Evolutionary conservation across 768 basidiomycete species (phyloP).

Genomic region (Mycena leptocephala): DNA sequence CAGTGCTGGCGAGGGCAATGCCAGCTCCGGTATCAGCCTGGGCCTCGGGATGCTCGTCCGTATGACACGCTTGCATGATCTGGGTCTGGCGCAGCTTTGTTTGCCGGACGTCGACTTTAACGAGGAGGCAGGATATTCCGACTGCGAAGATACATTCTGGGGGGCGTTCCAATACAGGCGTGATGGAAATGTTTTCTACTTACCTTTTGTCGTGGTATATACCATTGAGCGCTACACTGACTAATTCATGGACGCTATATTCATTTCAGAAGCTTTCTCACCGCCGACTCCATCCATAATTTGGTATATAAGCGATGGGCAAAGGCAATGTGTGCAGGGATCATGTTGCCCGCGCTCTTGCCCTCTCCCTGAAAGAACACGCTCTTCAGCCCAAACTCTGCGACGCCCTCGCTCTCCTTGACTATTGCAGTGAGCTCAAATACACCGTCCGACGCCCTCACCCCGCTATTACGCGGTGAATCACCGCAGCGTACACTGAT

Average conservation of each 20-base stretch:
- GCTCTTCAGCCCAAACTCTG: conserved; percentile 35
- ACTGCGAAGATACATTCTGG: not conserved
- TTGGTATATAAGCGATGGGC: conserved; percentile 36
- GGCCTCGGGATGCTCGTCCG: conserved; percentile 76
- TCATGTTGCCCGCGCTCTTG: conserved; percentile 18
- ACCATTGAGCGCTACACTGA: no score
- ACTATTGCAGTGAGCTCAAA: conserved; percentile 37
- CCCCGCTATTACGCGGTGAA: conserved; percentile 28
- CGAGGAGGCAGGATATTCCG: not conserved
- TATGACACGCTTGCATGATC: conserved; percentile 84
- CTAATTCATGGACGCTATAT: no score
- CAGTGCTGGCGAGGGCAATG: conserved; percentile 53
- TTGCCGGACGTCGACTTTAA: conserved; percentile 43
- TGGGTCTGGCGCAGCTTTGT: conserved; percentile 80
- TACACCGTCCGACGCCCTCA: conserved; percentile 33
- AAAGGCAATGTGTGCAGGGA: conserved; percentile 18
- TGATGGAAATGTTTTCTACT: no score
- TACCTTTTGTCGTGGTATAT: no score
- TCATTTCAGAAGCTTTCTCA: conserved; percentile 26
- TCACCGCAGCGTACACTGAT: conserved; percentile 35
- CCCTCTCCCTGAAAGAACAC: conserved; percentile 35
- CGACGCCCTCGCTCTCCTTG: conserved; percentile 34
- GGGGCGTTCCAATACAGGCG: not conserved
- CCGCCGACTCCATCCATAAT: conserved; percentile 35
- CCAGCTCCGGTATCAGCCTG: conserved; percentile 51